Base-by-base conservation (phyloP, 768 basidiomycete genomes). In the Hericium coralloides region DNA sequence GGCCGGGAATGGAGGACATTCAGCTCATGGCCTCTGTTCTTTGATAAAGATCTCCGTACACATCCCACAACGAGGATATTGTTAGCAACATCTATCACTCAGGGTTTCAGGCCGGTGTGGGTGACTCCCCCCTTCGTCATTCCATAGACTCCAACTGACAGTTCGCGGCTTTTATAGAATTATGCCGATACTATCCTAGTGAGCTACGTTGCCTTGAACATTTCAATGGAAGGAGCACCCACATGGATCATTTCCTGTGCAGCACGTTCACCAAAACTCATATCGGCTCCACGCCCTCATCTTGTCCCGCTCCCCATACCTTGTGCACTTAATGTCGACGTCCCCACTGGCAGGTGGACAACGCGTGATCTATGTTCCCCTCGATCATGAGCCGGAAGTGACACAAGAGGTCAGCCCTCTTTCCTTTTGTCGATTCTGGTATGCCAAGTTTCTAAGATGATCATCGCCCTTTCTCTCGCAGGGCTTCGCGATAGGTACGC, bases 291-390 rank as follows among this genome's bases (percentile, higher is more conserved):
- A 93, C 73, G 82, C 86, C 60, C 87, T 95, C 70, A 85, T 94
- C 62, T 77, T 95, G 60, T 89, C 91, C 59, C 85, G 87, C 54
- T 93, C 92, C 36, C 92, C 93, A 38, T 89, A 83, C 72, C 81
- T 95, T 66, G 89, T 87, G 41, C 90, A 92, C 69, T 77, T 92
- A 62, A 90, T 95, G 85, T 87, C 85, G 55, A 89, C 87, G 51
- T 84, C 86, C 37, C 84, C 85, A 23, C 84, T 83, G 72, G 73
- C 76, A 38, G 76, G 77, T 58, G 84, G 79, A 14, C 83, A 84
- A 64, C 80, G 84, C 62, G 75, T 81, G 55, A 81, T 94, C 64
- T 86, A 85, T 67, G 81, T 92, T 55, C 80, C 83, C 60, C 74
- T 93, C 59, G 84, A 87, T 64, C 80, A 82, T 59, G 87, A 92